phyloP scores from a whole-genome alignment of 495 filamentous ascomycete species.

The Daldinia childiae region DNA sequence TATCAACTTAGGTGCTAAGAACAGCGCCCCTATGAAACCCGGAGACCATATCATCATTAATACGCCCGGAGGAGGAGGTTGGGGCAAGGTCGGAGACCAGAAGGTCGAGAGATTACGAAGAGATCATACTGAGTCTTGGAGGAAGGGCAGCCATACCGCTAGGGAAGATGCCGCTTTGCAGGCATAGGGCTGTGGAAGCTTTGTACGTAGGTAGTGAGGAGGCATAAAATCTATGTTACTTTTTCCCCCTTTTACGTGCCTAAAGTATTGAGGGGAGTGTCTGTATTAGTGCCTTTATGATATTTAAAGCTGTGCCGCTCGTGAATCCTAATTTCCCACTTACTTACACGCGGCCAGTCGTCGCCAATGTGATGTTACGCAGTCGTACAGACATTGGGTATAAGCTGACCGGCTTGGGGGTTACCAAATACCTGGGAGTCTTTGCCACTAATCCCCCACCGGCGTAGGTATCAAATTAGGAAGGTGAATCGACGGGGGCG shows the following conservation, averaged over 20 bases:
- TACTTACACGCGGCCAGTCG: neutral
- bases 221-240: neutral
- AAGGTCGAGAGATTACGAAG: slow-evolving; percentile 51
- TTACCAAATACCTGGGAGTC: slow-evolving; percentile 5
- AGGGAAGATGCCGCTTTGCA: slow-evolving; percentile 64
- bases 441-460: neutral
- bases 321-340: slow-evolving; percentile 1
- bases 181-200: slow-evolving; percentile 42
- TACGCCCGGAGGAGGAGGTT: slow-evolving; percentile 79
- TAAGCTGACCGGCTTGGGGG: neutral
- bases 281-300: neutral
- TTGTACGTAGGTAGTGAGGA: neutral
- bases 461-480: slow-evolving; percentile 20
- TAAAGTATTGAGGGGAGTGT: neutral
- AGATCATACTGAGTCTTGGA: slow-evolving; percentile 69
- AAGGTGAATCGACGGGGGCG: slow-evolving; percentile 14
- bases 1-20: slow-evolving; percentile 93
- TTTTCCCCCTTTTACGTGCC: neutral
- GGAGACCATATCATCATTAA: slow-evolving; percentile 84
- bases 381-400: neutral
- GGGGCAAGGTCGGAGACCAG: slow-evolving; percentile 69
- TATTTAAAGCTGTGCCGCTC: neutral
- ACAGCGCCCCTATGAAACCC: slow-evolving; percentile 83
- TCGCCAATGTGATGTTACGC: slow-evolving; percentile 12
- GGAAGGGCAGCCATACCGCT: slow-evolving; percentile 65